phyloP scores from a whole-genome alignment of 2,329 filamentous ascomycete genomes.

The Hortaea werneckii region DNA sequence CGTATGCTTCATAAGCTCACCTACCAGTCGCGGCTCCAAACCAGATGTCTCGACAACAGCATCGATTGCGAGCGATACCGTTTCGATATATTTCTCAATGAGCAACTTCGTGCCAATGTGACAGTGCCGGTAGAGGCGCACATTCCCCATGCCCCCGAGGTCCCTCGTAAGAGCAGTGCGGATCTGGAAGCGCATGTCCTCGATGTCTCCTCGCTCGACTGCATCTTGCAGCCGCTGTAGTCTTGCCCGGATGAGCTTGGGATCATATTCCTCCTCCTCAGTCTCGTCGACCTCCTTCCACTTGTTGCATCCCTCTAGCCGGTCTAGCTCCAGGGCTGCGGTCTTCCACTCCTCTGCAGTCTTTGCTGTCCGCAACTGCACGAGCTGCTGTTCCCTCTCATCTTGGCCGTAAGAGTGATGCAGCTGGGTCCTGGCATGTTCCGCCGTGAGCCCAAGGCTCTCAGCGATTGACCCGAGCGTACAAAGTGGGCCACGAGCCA shows the following conservation, averaged over 20 bases:
- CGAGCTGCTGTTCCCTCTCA: slow-evolving; percentile 6
- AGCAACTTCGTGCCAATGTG: slow-evolving; percentile 78
- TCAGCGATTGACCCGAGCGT: slow-evolving; percentile 7
- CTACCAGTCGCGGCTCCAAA: slow-evolving; percentile 48
- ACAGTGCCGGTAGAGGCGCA: slow-evolving; percentile 71
- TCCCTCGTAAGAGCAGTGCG: slow-evolving; percentile 72
- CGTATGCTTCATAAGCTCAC: slow-evolving; percentile 60
- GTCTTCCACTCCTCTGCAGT: slow-evolving; percentile 53
- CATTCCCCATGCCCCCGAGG: slow-evolving; percentile 76
- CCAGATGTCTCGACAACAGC: slow-evolving; percentile 50
- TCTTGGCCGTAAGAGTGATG: not conserved
- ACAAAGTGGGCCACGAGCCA: slow-evolving; percentile 9
- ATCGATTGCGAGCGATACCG: slow-evolving; percentile 63
- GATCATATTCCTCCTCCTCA: slow-evolving; percentile 56
- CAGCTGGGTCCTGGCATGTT: not conserved
- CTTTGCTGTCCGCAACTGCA: slow-evolving; percentile 6
- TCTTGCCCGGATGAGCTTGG: slow-evolving; percentile 57
- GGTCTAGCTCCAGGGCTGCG: slow-evolving; percentile 67
- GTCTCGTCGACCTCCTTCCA: slow-evolving; percentile 65
- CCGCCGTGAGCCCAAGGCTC: slow-evolving; percentile 3
- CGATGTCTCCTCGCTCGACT: slow-evolving; percentile 59
- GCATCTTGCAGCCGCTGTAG: slow-evolving; percentile 66
- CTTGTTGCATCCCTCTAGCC: slow-evolving; percentile 64
- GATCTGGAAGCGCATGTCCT: slow-evolving; percentile 68
- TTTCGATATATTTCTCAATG: slow-evolving; percentile 79